Evolutionary conservation across 768 basidiomycete species (phyloP), one percentile per base, ranked within the genome.

Genomic region (Leucosporidium yakuticum): DNA sequence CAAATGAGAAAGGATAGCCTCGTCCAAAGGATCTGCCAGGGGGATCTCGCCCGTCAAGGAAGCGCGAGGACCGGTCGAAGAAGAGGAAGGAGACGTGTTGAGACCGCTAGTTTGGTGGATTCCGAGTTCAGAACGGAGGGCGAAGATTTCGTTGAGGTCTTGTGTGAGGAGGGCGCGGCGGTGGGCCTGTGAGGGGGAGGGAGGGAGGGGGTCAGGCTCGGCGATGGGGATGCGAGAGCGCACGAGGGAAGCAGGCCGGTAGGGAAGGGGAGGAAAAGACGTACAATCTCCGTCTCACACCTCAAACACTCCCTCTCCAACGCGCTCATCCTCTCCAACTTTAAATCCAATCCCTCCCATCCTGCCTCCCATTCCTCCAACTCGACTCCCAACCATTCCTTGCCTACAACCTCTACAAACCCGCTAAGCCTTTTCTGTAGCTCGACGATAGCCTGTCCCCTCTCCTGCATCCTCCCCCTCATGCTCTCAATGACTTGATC

Each of bases 281-380:
- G 75, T 74, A 91, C 88, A 63, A 91, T 83, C 84, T 94, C 91
- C n/a, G 84, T 84, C 78, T 91, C 91, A 17, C 89, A 90, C 62
- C 88, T 82, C 15, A 89, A 86, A 23, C 92, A 83, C 75, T 93
- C 90, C 76, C 89, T 88, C 81, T 93, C 90, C 8, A 94, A 80
- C 73, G 82, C 87, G 56, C 85, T 82, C 75, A 94, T 90, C 19
- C 88, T 84, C 71, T 92, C 90, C 0, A 88, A 87, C 17, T 86
- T 87, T 21, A 92, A 88, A 73, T 93, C 88, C 29, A 84, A 82
- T 74, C 84, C 82, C 8, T 83, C 80, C 53, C 74, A 68, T 69
- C 5, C 80, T 69, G 67, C 80, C 76, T 39, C 80, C 77, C 51
- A 44, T 3, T 44, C 15, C 39, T 69, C 65, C 3, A 61, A 34